phyloP scores from a whole-genome alignment of 1,139 yeast species.

The Geotrichum klebahnii region DNA sequence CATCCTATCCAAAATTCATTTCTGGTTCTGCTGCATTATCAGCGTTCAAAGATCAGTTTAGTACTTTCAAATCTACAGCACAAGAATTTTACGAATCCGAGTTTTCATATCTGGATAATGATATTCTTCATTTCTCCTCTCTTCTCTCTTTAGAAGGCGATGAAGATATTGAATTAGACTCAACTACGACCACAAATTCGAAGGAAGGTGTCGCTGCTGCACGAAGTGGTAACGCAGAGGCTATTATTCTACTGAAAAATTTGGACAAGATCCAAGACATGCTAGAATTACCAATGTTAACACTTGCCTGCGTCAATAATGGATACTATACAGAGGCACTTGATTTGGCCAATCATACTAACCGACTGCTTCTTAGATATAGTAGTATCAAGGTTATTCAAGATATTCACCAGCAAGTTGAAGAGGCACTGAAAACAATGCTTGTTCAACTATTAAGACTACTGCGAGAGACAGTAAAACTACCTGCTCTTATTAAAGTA shows the following conservation, averaged over 20 bases:
- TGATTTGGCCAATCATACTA: constrained; percentile 67
- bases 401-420: constrained; percentile 43
- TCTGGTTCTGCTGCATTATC: constrained; percentile 28
- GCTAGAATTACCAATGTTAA: constrained; percentile 75
- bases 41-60: constrained; percentile 24
- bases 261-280: constrained; percentile 72
- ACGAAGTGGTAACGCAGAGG: constrained; percentile 8
- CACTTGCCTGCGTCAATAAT: constrained; percentile 75
- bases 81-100: constrained; percentile 21
- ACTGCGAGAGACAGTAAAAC: constrained; percentile 70
- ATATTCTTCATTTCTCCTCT: constrained; percentile 15
- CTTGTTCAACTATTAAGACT: constrained; percentile 58
- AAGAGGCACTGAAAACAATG: constrained; percentile 41
- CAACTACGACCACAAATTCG: neutral
- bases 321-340: constrained; percentile 89
- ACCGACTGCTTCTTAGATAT: constrained; percentile 63
- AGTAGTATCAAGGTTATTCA: constrained; percentile 57
- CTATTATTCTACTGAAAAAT: constrained; percentile 49
- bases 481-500: constrained; percentile 71
- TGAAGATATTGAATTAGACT: constrained; percentile 1
- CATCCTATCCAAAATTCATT: constrained; percentile 23
- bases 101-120: constrained; percentile 18
- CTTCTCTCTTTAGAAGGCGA: constrained; percentile 1
- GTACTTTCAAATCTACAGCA: constrained; percentile 24
- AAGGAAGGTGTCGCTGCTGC: neutral